Conservation (phyloP, 2,329 filamentous ascomycete genomes). For the Colletotrichum incanum region DNA sequence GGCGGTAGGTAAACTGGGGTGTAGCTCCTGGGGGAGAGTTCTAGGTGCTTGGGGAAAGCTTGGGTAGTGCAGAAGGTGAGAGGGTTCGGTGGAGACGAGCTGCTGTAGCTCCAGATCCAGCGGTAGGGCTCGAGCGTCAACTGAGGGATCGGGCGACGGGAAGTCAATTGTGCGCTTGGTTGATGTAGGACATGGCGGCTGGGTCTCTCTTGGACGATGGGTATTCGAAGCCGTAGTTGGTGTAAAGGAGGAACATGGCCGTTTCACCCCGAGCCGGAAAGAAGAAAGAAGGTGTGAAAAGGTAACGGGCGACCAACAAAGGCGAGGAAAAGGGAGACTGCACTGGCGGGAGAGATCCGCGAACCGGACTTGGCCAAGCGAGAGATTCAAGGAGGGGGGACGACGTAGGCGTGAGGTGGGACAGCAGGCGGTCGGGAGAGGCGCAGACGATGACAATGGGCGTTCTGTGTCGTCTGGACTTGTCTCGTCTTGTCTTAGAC, state of each 20-base stretch:
- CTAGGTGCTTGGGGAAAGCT: slow-evolving; percentile 35
- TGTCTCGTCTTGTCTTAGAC: slow-evolving; percentile 36
- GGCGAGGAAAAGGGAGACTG: not conserved
- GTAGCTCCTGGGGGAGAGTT: slow-evolving; percentile 15
- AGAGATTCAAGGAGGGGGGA: not conserved
- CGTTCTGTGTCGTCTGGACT: not conserved
- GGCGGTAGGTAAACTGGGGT: slow-evolving; percentile 27
- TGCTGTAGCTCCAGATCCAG: slow-evolving; percentile 33
- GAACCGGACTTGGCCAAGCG: not conserved
- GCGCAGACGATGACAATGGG: slow-evolving; percentile 22
- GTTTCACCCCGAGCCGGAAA: slow-evolving; percentile 11
- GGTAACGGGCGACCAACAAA: not conserved
- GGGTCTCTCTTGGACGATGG: not conserved
- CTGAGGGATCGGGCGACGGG: slow-evolving; percentile 11
- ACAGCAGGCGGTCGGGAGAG: slow-evolving; percentile 18
- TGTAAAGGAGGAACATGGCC: slow-evolving; percentile 3
- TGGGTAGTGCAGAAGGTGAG: slow-evolving; percentile 21
- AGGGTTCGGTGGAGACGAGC: slow-evolving; percentile 29
- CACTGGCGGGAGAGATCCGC: not conserved
- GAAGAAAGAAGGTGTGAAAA: slow-evolving; percentile 10
- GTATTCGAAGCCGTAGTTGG: not conserved
- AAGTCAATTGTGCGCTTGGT: slow-evolving; percentile 27
- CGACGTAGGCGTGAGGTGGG: slow-evolving; percentile 1
- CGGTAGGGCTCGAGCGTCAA: slow-evolving; percentile 26
- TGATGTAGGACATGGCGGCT: slow-evolving; percentile 21